Evolutionary conservation across 306 rosid species (phyloP), one percentile per base, ranked within the genome.

Genomic region (Acmispon strigosus): DNA sequence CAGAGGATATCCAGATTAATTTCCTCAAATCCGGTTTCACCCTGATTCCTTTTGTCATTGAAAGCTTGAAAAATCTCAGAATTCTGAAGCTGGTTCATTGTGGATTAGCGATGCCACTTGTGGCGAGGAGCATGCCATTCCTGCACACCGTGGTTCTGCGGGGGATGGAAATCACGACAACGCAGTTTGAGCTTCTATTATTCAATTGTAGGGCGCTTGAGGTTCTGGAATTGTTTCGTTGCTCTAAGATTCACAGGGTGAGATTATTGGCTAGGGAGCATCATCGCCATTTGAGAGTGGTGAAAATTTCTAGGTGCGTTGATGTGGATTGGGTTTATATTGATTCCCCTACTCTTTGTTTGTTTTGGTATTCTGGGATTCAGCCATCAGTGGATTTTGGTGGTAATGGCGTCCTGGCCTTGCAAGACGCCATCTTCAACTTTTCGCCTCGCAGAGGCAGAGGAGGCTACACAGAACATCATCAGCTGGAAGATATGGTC

Each of bases 401-500:
- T 10, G 12, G 10, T 14, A 10, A 0, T 17, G 61, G 9, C 5
- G 4, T 62, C 1, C 0, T 32, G 7, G 1, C 6, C 1, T 57
- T 87, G 59, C 4, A 14, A 0, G 83, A 84, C 8, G 86, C 74
- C 0, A 8, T 36, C 27, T 6, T 84, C 16, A 39, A 65, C 6
- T 72, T 82, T 45, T 1, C 0, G 1, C 65, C 79, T 16, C 0
- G 72, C 0, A 60, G 6, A 32, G 8, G 8, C 8, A 32, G 8
- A 32, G 37, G 7, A 20, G 13, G 8, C 12, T 69, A 52, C n/a
- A 1, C 45, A 3, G 41, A 3, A 20, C 7, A 60, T 34, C 1
- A 1, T 9, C 2, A 4, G 0, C 1, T 78, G 0, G 81, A 87
- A 41, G 5, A 0, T 7, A 7, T 84, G 1, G 57, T 20, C 22